These are phyloP conservation scores for Penicillium sp. DNA, from an alignment of 2,329 filamentous ascomycete species.

Conservation along the genomic window DNA sequence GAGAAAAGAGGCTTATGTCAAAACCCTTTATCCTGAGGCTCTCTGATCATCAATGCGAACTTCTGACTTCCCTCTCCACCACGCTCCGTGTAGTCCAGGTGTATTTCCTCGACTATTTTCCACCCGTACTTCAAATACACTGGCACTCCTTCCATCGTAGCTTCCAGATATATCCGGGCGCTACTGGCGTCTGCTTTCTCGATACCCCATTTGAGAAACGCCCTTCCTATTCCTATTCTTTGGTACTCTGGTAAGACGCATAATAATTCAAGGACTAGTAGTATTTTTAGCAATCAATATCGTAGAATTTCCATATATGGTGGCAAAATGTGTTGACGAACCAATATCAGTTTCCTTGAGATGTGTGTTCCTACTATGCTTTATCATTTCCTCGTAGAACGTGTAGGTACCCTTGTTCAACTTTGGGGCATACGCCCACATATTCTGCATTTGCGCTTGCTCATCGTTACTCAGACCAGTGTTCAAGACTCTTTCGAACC, in stretches of 20 bases:
- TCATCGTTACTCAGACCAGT: background rate
- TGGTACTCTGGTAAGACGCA: conserved; percentile 9
- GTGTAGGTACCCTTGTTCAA: conserved; percentile 5
- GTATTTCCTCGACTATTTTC: conserved; percentile 4
- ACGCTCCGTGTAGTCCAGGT: conserved; percentile 6
- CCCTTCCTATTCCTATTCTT: conserved; percentile 7
- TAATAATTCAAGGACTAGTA: conserved; percentile 8
- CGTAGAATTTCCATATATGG: background rate
- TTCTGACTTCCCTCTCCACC: conserved; percentile 8
- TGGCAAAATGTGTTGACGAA: background rate
- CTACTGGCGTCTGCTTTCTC: conserved; percentile 6
- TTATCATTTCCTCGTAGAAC: conserved; percentile 7
- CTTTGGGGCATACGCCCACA: conserved; percentile 6
- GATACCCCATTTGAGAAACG: conserved; percentile 7
- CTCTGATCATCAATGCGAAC: conserved; percentile 9
- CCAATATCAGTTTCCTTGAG: background rate
- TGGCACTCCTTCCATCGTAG: conserved; percentile 9
- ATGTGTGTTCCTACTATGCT: background rate
- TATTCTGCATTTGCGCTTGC: conserved; percentile 4
- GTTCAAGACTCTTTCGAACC: conserved; percentile 1
- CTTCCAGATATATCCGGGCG: conserved; percentile 7
- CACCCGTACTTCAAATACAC: conserved; percentile 7
- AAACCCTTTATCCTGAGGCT: background rate
- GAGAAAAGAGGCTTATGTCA: background rate
- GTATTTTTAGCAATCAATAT: background rate